Evolutionary conservation across 2,329 filamentous ascomycete genomes (phyloP).

Genomic region (Diplodia corticola): DNA sequence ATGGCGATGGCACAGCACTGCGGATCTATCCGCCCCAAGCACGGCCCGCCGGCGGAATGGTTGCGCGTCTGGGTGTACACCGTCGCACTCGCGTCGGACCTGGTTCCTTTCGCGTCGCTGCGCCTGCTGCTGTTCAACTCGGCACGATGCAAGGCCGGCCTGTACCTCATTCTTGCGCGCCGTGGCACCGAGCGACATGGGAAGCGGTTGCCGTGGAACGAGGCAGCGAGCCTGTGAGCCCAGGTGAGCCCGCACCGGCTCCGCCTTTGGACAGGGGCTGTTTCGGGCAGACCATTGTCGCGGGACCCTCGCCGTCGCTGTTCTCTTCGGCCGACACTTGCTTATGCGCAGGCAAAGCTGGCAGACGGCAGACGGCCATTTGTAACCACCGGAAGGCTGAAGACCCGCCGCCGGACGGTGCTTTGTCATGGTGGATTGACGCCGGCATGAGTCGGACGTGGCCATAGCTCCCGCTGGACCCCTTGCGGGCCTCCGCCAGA

Average conservation of each 20-base stretch:
- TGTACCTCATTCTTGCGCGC: not conserved
- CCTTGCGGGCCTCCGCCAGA: not conserved
- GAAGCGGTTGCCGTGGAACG: conserved; percentile 5
- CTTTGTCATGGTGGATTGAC: conserved; percentile 4
- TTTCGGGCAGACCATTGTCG: not conserved
- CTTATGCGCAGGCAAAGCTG: not conserved
- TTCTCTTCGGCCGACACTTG: not conserved
- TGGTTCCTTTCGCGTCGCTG: not conserved
- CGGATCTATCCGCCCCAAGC: conserved; percentile 15
- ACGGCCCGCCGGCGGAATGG: not conserved
- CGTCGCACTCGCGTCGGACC: not conserved
- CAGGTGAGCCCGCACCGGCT: not conserved
- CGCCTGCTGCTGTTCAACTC: not conserved
- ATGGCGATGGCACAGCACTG: not conserved
- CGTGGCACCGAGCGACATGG: not conserved
- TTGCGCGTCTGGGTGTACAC: conserved; percentile 1
- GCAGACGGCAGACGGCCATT: not conserved
- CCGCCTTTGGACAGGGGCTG: not conserved
- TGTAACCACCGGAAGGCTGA: not conserved
- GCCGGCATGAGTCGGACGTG: not conserved
- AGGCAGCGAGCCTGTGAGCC: too few relatives aligned
- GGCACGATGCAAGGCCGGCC: conserved; percentile 8
- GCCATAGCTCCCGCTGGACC: conserved; percentile 16
- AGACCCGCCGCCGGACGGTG: not conserved
- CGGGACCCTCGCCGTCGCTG: not conserved